Percentiles rank a stretch among this genome's conserved stretches.
phyloP scores from a whole-genome alignment of 2,329 filamentous ascomycete species.

The Polytolypa hystricis region DNA sequence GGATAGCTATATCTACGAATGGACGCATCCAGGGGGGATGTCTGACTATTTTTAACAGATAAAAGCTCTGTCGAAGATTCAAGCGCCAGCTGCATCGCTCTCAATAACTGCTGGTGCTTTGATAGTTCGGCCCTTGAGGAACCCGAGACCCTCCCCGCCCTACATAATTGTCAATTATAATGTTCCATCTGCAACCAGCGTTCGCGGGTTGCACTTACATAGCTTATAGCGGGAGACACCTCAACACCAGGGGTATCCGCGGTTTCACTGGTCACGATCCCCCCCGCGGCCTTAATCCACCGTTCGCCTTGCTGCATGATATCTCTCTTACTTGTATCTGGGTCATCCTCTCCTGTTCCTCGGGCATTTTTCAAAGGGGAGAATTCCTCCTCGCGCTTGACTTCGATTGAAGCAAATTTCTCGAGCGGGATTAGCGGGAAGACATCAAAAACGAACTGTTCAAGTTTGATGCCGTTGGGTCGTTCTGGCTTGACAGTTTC shows the following conservation, averaged over 20 bases:
- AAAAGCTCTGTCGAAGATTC: too few relatives aligned
- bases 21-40: too few relatives aligned
- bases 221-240: constrained; percentile 86
- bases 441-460: constrained; percentile 98
- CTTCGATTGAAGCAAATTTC: constrained; percentile 93
- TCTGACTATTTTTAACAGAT: too few relatives aligned
- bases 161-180: constrained; percentile 18
- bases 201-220: constrained; percentile 53
- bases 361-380: constrained; percentile 87
- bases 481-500: constrained; percentile 80
- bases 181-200: constrained; percentile 9
- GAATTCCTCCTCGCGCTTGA: constrained; percentile 94
- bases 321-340: constrained; percentile 81
- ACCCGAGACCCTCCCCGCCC: constrained; percentile 53
- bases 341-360: constrained; percentile 82
- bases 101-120: constrained; percentile 55
- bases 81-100: constrained; percentile 37
- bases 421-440: constrained; percentile 78
- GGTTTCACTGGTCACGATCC: constrained; percentile 55
- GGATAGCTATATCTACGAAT: too few relatives aligned
- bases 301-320: constrained; percentile 82
- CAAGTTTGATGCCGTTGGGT: constrained; percentile 96
- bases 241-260: constrained; percentile 60
- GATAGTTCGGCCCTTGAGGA: constrained; percentile 48
- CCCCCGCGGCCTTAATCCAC: constrained; percentile 74